Percentiles rank a stretch among this genome's conserved stretches.
These are phyloP conservation scores for Podospora comata DNA, from an alignment of 495 filamentous ascomycete species.

Conservation along the genomic window DNA sequence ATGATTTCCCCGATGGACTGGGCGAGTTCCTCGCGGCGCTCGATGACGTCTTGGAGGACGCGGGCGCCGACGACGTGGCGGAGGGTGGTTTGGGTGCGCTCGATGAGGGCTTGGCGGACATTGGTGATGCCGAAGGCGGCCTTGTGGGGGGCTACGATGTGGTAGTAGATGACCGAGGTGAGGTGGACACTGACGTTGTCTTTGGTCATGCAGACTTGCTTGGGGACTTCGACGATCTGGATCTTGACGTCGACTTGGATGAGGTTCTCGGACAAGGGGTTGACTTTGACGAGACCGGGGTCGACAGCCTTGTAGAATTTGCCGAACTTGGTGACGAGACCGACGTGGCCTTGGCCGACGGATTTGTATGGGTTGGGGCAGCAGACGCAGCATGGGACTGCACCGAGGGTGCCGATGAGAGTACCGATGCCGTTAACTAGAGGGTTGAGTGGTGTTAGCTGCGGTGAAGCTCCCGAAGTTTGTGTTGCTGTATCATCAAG, in stretches of 20 bases:
- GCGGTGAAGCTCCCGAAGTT: constrained; percentile 6
- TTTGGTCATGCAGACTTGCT: constrained; percentile 99
- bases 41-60: constrained; percentile 96
- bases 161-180: constrained; percentile 98
- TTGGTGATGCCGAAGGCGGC: constrained; percentile 96
- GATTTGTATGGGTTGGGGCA: constrained; percentile 97
- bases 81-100: constrained; percentile 97
- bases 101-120: constrained; percentile 88
- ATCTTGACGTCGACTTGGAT: constrained; percentile 98
- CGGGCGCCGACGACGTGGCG: constrained; percentile 96
- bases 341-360: constrained; percentile 90
- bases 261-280: constrained; percentile 88
- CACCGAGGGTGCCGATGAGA: constrained; percentile 74
- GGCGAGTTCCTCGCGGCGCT: constrained; percentile 96
- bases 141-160: constrained; percentile 92
- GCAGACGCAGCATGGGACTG: constrained; percentile 86
- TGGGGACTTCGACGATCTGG: constrained; percentile 94
- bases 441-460: neutral
- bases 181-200: constrained; percentile 94
- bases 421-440: constrained; percentile 72
- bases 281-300: constrained; percentile 95
- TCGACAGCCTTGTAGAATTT: constrained; percentile 96
- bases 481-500: neutral
- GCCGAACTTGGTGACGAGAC: constrained; percentile 92
- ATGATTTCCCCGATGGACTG: constrained; percentile 95